phyloP scores from a whole-genome alignment of 1,284 basidiomycete species.

The Boletellus sp. region DNA sequence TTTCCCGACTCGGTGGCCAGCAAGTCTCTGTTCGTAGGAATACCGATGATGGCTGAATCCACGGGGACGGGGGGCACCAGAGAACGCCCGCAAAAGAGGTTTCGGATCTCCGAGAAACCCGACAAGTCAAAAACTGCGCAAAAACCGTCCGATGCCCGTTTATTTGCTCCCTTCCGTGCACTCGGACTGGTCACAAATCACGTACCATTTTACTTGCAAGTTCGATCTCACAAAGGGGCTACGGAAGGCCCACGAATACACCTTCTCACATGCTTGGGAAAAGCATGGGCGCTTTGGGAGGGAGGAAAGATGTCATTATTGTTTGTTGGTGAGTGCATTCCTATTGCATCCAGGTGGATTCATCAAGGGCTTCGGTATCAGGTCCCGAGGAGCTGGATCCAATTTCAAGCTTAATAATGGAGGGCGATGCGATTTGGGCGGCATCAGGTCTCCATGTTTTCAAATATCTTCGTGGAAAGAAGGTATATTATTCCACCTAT shows the following conservation, averaged over 20 bases:
- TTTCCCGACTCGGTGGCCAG: too few relatives aligned
- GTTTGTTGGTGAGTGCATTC: conserved; percentile 75
- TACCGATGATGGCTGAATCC: conserved; percentile 16
- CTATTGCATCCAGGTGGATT: neutral
- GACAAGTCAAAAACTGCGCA: conserved; percentile 2
- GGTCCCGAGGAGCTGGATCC: conserved; percentile 74
- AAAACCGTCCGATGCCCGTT: conserved; percentile 40
- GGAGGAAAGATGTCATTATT: conserved; percentile 89
- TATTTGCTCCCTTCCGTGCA: conserved; percentile 95
- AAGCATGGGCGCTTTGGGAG: conserved; percentile 96
- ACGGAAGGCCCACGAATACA: conserved; percentile 79
- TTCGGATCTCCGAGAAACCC: conserved; percentile 11
- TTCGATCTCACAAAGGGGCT: conserved; percentile 83
- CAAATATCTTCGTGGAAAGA: conserved; percentile 85
- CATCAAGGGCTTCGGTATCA: conserved; percentile 32
- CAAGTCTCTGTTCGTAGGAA: too few relatives aligned
- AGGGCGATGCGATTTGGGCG: conserved; percentile 85
- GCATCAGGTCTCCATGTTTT: conserved; percentile 68
- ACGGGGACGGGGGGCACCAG: conserved; percentile 11
- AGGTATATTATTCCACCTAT: conserved; percentile 45
- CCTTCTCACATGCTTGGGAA: conserved; percentile 86
- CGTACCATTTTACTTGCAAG: conserved; percentile 87
- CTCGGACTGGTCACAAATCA: conserved; percentile 91
- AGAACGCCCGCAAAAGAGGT: conserved; percentile 25
- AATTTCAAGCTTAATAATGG: conserved; percentile 78